Conservation (phyloP, 1,284 basidiomycete species). For the Sporisorium scitamineum region DNA sequence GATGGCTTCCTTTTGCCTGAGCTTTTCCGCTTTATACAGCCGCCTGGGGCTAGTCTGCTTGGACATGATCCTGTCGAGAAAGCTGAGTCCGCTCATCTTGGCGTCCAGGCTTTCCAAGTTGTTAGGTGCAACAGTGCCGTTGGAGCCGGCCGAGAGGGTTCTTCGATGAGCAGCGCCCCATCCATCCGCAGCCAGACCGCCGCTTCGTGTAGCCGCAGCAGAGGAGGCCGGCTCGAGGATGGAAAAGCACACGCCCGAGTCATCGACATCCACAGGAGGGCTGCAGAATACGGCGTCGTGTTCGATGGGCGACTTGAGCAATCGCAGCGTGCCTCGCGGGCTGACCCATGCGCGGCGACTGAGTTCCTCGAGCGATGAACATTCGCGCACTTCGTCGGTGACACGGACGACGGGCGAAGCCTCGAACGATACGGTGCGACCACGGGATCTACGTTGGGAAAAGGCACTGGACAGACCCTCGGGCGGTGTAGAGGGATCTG, state of each 20-base stretch:
- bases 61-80: conserved; percentile 66
- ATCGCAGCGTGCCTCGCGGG: conserved; percentile 49
- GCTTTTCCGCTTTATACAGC: conserved; percentile 59
- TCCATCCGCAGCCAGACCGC: conserved; percentile 37
- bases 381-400: conserved; percentile 35
- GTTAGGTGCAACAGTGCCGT: conserved; percentile 24
- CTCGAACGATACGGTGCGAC: conserved; percentile 49
- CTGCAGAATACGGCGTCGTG: conserved; percentile 40
- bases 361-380: conserved; percentile 49
- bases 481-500: conserved; percentile 38
- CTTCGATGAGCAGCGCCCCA: conserved; percentile 41
- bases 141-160: conserved; percentile 31
- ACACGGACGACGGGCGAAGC: conserved; percentile 43
- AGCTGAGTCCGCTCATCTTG: conserved; percentile 61
- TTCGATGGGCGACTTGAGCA: conserved; percentile 48
- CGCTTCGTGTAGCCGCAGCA: conserved; percentile 11
- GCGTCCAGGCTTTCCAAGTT: conserved; percentile 40
- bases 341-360: conserved; percentile 60
- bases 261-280: conserved; percentile 42
- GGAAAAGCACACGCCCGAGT: conserved; percentile 41
- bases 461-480: conserved; percentile 30
- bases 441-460: conserved; percentile 22
- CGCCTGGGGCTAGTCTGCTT: conserved; percentile 62
- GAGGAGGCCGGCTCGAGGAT: conserved; percentile 13
- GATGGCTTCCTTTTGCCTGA: conserved; percentile 38